Percentiles rank a stretch among this genome's conserved stretches.
phyloP scores from a whole-genome alignment of 768 basidiomycete species.

The Paxillus involutus region DNA sequence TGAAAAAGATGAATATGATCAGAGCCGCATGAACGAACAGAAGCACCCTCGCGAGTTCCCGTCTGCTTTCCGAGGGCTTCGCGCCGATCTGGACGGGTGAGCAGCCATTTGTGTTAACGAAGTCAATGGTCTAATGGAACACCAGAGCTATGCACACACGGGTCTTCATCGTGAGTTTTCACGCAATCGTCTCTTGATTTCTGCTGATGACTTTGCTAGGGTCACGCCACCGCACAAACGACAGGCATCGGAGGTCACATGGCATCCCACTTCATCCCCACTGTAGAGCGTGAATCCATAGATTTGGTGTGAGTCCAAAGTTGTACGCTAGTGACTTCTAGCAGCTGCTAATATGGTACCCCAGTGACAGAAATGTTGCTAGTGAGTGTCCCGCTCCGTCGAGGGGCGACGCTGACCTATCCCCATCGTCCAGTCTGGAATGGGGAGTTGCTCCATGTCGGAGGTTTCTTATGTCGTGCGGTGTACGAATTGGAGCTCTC shows the following conservation, averaged over 20 bases:
- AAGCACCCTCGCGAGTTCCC: not conserved
- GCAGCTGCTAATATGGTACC: not conserved
- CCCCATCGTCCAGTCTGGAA: slow-evolving; percentile 68
- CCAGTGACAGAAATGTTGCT: slow-evolving; percentile 77
- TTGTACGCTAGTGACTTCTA: not conserved
- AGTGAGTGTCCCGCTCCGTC: slow-evolving; percentile 38
- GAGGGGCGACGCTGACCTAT: not conserved
- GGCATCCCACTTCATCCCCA: slow-evolving; percentile 85
- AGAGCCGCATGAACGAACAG: not conserved
- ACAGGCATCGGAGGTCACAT: slow-evolving; percentile 73
- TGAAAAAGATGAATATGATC: not conserved
- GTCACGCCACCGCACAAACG: slow-evolving; percentile 87
- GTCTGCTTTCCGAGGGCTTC: not conserved
- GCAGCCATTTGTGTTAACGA: not conserved
- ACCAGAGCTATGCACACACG: not conserved
- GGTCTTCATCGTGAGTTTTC: not conserved
- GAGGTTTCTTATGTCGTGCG: slow-evolving; percentile 76
- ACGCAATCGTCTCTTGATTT: slow-evolving; percentile 1
- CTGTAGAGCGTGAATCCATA: slow-evolving; percentile 90
- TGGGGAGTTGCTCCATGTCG: slow-evolving; percentile 78
- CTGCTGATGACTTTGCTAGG: slow-evolving; percentile 38
- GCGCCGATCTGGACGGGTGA: not conserved
- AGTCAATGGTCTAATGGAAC: not conserved
- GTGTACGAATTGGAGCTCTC: slow-evolving; percentile 83
- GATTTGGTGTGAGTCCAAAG: slow-evolving; percentile 65